Conservation (phyloP, 352 stramenopile species). For the Phytophthora foliorum region DNA sequence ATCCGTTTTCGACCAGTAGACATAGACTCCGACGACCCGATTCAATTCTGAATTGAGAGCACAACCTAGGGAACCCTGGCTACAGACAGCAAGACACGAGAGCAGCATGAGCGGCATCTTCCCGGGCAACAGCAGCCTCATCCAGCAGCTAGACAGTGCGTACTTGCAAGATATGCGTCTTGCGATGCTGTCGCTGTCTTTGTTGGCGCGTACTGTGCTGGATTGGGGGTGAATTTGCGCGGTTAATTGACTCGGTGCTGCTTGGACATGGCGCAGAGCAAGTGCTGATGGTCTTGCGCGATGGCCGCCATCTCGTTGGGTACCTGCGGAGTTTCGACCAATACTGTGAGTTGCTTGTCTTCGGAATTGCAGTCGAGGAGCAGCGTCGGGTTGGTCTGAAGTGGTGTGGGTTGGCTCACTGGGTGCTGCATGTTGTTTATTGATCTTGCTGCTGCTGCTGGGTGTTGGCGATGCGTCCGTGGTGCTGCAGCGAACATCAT, state of each 20-base stretch:
- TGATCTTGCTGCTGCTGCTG: not conserved
- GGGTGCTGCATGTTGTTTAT: too few relatives aligned
- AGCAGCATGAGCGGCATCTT: slow-evolving; percentile 78
- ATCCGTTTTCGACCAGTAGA: slow-evolving; percentile 25
- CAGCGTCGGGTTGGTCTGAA: not conserved
- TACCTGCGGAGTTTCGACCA: slow-evolving; percentile 91
- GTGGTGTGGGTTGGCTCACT: slow-evolving; percentile 9
- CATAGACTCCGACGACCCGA: not conserved
- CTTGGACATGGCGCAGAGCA: slow-evolving; percentile 61
- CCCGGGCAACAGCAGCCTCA: slow-evolving; percentile 84
- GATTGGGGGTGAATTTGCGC: not conserved
- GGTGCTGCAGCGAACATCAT: slow-evolving; percentile 94
- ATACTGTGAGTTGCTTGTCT: slow-evolving; percentile 66
- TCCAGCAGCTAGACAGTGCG: slow-evolving; percentile 88
- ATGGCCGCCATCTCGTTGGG: slow-evolving; percentile 96
- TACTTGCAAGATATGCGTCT: slow-evolving; percentile 10
- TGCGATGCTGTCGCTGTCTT: not conserved
- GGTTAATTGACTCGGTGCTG: slow-evolving; percentile 19
- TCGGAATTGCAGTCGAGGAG: not conserved
- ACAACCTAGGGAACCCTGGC: too few relatives aligned
- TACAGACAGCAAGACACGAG: too few relatives aligned
- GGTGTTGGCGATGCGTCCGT: slow-evolving; percentile 4
- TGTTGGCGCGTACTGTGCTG: slow-evolving; percentile 2
- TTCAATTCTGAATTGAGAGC: slow-evolving; percentile 30
- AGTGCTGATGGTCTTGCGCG: slow-evolving; percentile 94